These are phyloP conservation scores for Daldinia sp. DNA, from an alignment of 2,329 filamentous ascomycete genomes.

Conservation along the genomic window DNA sequence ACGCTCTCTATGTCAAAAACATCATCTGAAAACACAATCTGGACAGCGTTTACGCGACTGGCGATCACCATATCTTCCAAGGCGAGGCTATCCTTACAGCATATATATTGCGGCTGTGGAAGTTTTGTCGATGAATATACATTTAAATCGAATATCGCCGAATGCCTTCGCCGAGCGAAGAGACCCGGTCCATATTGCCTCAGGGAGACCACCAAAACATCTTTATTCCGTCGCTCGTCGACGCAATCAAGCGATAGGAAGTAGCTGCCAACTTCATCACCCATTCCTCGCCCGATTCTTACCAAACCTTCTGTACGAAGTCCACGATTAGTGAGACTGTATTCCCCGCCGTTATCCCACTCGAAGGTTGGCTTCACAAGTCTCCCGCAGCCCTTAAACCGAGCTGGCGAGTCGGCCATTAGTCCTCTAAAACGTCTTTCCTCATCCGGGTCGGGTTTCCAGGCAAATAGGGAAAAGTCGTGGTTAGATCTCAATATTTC, in stretches of 20 bases:
- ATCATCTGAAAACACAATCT: conserved; percentile 35
- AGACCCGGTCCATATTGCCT: conserved; percentile 39
- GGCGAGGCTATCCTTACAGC: conserved; percentile 31
- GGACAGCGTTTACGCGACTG: conserved; percentile 37
- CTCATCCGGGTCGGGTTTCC: conserved; percentile 23
- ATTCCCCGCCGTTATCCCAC: conserved; percentile 40
- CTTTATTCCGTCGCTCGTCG: conserved; percentile 36
- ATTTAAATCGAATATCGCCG: conserved; percentile 36
- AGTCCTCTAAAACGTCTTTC: conserved; percentile 33
- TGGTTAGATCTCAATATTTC: conserved; percentile 39
- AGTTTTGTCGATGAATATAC: conserved; percentile 37
- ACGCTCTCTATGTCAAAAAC: conserved; percentile 36
- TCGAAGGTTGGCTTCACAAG: conserved; percentile 38
- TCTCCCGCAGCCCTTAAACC: conserved; percentile 37
- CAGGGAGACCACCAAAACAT: conserved; percentile 37
- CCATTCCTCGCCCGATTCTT: conserved; percentile 32
- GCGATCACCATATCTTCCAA: conserved; percentile 31
- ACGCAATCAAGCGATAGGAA: conserved; percentile 40
- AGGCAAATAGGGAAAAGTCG: conserved; percentile 43
- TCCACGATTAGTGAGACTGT: conserved; percentile 37
- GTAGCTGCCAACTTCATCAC: conserved; percentile 33
- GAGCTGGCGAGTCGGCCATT: conserved; percentile 36
- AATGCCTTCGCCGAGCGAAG: conserved; percentile 38
- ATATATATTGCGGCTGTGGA: conserved; percentile 37
- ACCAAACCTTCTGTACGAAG: conserved; percentile 38